Conservation (phyloP, 768 basidiomycete genomes). For the Tremella fuciformis region DNA sequence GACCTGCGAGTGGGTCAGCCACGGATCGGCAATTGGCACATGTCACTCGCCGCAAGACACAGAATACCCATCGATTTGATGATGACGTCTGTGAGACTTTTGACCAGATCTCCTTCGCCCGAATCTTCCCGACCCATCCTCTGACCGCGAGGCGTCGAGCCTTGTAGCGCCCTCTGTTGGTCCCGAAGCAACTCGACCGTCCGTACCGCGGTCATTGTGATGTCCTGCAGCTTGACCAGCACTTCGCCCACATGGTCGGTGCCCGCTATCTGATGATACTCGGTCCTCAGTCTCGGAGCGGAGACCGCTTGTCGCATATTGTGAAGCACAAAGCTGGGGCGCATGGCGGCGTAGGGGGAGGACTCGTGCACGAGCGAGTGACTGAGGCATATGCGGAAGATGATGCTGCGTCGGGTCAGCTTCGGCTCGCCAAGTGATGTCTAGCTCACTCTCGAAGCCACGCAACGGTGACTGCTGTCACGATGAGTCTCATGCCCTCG, state of each 20-base stretch:
- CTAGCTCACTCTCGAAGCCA: background rate
- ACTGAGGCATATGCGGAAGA: conserved; percentile 3
- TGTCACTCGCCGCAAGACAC: background rate
- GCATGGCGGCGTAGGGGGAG: background rate
- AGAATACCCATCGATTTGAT: conserved; percentile 3
- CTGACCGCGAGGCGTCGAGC: background rate
- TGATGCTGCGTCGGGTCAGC: background rate
- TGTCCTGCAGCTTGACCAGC: conserved; percentile 3
- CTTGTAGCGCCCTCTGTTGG: background rate
- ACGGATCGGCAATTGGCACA: background rate
- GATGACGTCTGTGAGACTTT: conserved; percentile 1
- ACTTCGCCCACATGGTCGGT: background rate
- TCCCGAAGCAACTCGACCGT: background rate
- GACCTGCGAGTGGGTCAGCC: background rate
- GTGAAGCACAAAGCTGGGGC: background rate
- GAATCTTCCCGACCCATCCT: background rate
- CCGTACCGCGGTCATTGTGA: conserved; percentile 2
- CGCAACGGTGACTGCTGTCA: background rate
- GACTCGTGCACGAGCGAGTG: conserved; percentile 1
- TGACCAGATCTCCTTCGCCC: background rate
- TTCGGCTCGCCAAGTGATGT: background rate
- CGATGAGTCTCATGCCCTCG: background rate
- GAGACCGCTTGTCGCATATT: background rate
- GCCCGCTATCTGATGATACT: background rate
- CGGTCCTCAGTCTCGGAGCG: background rate